phyloP scores from a whole-genome alignment of 768 basidiomycete species.

The Amanita muscaria region DNA sequence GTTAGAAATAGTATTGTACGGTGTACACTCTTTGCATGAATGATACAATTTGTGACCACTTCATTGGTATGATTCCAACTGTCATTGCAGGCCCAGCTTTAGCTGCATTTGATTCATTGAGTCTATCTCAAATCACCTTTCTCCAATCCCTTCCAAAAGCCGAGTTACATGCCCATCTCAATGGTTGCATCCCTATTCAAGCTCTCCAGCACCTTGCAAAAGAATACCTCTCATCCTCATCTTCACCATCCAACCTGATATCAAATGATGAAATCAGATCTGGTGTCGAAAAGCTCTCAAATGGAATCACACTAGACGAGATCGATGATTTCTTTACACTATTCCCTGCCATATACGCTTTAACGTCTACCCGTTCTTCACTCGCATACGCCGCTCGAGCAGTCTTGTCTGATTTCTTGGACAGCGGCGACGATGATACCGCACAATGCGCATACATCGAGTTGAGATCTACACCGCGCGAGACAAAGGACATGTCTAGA shows the following conservation, averaged over 20 bases:
- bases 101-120: slow-evolving; percentile 46
- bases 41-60: too few relatives aligned
- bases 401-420: slow-evolving; percentile 61
- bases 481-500: slow-evolving; percentile 47
- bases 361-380: slow-evolving; percentile 53
- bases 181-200: slow-evolving; percentile 70
- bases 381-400: slow-evolving; percentile 49
- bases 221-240: slow-evolving; percentile 22
- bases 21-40: too few relatives aligned
- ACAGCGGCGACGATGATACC: slow-evolving; percentile 22
- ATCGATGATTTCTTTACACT: slow-evolving; percentile 67
- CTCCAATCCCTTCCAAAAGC: slow-evolving; percentile 65
- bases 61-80: too few relatives aligned
- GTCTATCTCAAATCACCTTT: slow-evolving; percentile 44
- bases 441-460: slow-evolving; percentile 69
- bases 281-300: slow-evolving; percentile 30
- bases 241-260: slow-evolving; percentile 3
- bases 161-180: slow-evolving; percentile 80
- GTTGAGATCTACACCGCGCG: slow-evolving; percentile 72
- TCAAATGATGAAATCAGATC: slow-evolving; percentile 22
- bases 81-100: slow-evolving; percentile 38
- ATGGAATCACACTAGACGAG: slow-evolving; percentile 36
- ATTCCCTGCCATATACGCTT: slow-evolving; percentile 72
- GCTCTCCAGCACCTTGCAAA: slow-evolving; percentile 54
- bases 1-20: too few relatives aligned